Evolutionary conservation across 148 eudicot species (phyloP), one percentile per base, ranked within the genome.

Genomic region (Agrostemma githago): DNA sequence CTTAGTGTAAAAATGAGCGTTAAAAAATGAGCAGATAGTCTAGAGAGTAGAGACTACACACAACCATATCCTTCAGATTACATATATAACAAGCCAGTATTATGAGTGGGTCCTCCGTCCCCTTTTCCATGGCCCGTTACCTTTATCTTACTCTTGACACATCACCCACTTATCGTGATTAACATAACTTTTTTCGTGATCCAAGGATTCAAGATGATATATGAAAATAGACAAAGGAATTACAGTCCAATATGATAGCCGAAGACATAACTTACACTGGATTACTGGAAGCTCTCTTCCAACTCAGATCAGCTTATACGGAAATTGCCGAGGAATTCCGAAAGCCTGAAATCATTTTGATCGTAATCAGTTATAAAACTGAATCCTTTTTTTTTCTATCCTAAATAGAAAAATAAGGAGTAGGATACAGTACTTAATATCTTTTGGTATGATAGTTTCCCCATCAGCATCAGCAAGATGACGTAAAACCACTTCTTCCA

Each of bases 391-490:
- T 12, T 51, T 72, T 38, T 51, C 56, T 38, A 67, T 14, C 54
- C 8, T 39, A 38, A 34, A 59, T 58, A 20, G 1, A 44, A 39
- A 10, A 34, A 59, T 65, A 20, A 2, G 40, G 48, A 10, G 76
- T 62, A 20, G 21, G 51, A 72, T 19, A 20, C 21, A 63, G 14
- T 62, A 90, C 98, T 92, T 88, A 16, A 88, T 84, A 78, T 88
- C 75, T 83, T 89, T 93, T 53, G 89, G 86, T 72, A 93, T 88
- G 48, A 90, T 88, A 72, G 88, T 85, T 46, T 82, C 67, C 26
- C 96, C 94, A 84, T 89, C 96, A 71, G 91, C 94, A 78, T 85
- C 86, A 74, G 87, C 94, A 77, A 93, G 89, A 80, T 88, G 94
- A 74, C 96, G 94, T 76, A 93, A 41, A 74, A 75, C 84, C 21